Evolutionary conservation across 768 basidiomycete species (phyloP), one percentile per base, ranked within the genome.

Genomic region (Cubamyces sp.): DNA sequence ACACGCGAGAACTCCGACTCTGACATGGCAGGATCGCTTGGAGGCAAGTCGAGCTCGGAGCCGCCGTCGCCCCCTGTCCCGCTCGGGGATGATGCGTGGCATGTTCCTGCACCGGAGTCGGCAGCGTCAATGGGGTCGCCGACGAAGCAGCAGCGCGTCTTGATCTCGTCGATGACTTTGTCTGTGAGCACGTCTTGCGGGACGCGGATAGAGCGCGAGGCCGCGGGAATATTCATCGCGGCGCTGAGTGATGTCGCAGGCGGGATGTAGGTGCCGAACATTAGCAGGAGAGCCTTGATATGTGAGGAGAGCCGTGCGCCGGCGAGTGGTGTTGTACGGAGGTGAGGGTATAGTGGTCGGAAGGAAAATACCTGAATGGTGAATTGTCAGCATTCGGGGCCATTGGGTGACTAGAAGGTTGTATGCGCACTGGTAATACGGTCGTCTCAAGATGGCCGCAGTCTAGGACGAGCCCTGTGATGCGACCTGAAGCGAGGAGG

Each of bases 381-480:
- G 14, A 8, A 48, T 12, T 14, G 7, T 54, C 12, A 26, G 46
- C 1, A 30, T n/a, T 21, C 11, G 11, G 4, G 16, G 8, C 21
- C 18, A 18, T 3, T 18, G n/a, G 40, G 5, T 14, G n/a, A 19
- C 9, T n/a, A 37, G 12, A 40, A 30, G 5, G 48, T 41, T 16
- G 57, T 9, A 76, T 43, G 42, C 91, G 56, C 68, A 96, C 96
- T 0, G 97, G 95, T 21, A 98, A 80, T 5, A 87, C 86, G 4
- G 88, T 89, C 0, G 94, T 92, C 73, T 98, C 97, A 3, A 96
- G 81, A 72, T 96, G 88, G 1, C 97, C 97, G 66, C 88, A 89
- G 71, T 99, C 97, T 2, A 98, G 77, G 1, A 98, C 96, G 15
- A 99, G 84, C 6, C 96, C 97, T 1, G 95, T 96, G 66, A 95